Base-by-base conservation (phyloP, 257 asterid genomes). In the Scutellaria galericulata region DNA sequence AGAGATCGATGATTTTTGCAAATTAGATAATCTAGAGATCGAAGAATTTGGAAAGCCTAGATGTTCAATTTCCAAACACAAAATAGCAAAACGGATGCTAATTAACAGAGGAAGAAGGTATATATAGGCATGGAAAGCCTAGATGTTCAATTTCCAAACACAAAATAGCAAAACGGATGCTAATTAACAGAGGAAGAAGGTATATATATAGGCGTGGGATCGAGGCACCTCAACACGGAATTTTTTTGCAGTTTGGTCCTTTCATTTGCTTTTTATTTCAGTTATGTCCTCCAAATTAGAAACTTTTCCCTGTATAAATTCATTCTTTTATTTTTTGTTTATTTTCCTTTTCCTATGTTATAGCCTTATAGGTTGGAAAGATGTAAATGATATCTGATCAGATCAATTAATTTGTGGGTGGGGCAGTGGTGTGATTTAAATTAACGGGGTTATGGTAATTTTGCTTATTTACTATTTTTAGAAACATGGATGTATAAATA, bases 121-220 rank as follows among this genome's bases (percentile, higher is more conserved):
- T 79, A 44, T 84, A 9, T 54, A 54, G n/a, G n/a, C n/a, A n/a
- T 2, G 37, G 37, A 31, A 31, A 2, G 7, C 24, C 73, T 67
- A 69, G 76, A 41, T 6, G 27, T 57, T 57, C 63, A 5, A 57
- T 27, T 9, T 57, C 63, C 20, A 11, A 6, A 10, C 42, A 14
- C 27, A 27, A 27, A 8, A 27, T 10, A 57, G 42, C 5, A 22
- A 4, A 11, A 6, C 5, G 0, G 12, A 1, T 31, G 1, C 5
- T 31, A 4, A 1, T 1, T 31, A 4, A 4, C 0, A 37, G 50
- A 48, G 66, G 5, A 5, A 40, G 39, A 61, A 40, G 27, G 40
- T 70, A 82, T 79, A 44, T 84, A 9, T 54, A 54, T 20, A 54
- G 41, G 62, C 8, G 39, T 18, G 39, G 73, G 27, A 41, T 69